phyloP scores from a whole-genome alignment of 495 filamentous ascomycete genomes.

The Cenococcum geophilum region DNA sequence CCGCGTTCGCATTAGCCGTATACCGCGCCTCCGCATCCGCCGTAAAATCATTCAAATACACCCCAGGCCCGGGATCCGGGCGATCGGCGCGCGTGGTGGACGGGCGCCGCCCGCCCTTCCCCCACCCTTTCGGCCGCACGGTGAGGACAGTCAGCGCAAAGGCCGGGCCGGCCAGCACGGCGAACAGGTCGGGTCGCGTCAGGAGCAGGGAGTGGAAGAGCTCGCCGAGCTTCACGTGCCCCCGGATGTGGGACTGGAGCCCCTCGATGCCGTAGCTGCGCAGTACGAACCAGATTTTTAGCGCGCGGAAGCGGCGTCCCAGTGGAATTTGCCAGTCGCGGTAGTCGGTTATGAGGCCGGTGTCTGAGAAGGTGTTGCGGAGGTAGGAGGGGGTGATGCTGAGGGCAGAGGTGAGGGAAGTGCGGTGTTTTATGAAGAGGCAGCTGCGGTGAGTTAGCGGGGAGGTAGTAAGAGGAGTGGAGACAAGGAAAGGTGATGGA shows the following conservation, averaged over 20 bases:
- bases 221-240: constrained; percentile 61
- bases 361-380: constrained; percentile 69
- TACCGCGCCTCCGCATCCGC: constrained; percentile 37
- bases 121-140: constrained; percentile 30
- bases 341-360: constrained; percentile 89
- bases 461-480: too few relatives aligned
- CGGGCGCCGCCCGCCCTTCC: background rate
- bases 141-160: constrained; percentile 80
- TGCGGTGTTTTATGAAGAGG: constrained; percentile 68
- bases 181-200: constrained; percentile 64
- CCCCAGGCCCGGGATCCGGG: constrained; percentile 31
- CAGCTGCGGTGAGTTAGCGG: constrained; percentile 43
- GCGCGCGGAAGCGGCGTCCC: constrained; percentile 78
- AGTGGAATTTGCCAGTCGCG: constrained; percentile 98
- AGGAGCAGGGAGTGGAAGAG: constrained; percentile 56
- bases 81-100: constrained; percentile 2
- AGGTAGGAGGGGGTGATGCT: constrained; percentile 80
- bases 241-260: constrained; percentile 64
- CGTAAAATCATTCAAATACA: constrained; percentile 30
- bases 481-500: constrained; percentile 10
- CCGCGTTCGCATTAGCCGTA: constrained; percentile 51
- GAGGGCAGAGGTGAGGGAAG: constrained; percentile 69
- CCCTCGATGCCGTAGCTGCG: constrained; percentile 78
- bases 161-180: constrained; percentile 64
- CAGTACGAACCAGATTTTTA: constrained; percentile 98